These are phyloP conservation scores for Hevea brasiliensis DNA, from an alignment of 345 rosid species.

Conservation along the genomic window DNA sequence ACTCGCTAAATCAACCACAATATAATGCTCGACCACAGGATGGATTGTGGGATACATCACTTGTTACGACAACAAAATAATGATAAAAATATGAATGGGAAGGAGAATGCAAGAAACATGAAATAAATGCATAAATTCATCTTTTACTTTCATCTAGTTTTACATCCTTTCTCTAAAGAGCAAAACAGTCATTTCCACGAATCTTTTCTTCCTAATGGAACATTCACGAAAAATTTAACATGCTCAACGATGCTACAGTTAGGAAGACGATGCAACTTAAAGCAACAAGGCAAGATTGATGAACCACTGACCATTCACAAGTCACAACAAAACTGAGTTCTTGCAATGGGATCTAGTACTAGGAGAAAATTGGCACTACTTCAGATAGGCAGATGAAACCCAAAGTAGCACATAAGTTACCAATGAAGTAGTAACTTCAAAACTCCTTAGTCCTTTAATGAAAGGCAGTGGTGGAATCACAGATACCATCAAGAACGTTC, in stretches of 20 bases:
- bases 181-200: constrained; percentile 4
- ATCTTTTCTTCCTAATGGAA: constrained; percentile 1
- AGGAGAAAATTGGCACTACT: constrained; percentile 36
- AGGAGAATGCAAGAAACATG: not conserved
- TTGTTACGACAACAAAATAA: not conserved
- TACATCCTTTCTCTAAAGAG: constrained; percentile 6
- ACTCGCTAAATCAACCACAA: not conserved
- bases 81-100: not conserved
- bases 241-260: constrained; percentile 1
- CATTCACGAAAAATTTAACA: not conserved
- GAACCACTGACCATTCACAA: constrained; percentile 4
- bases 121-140: not conserved
- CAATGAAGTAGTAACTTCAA: constrained; percentile 81
- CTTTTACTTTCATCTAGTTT: not conserved
- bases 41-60: not conserved
- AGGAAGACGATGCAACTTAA: not conserved
- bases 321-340: constrained; percentile 15
- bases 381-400: constrained; percentile 73
- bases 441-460: constrained; percentile 72
- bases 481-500: constrained; percentile 93
- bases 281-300: constrained; percentile 1
- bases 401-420: constrained; percentile 78
- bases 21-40: not conserved
- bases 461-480: constrained; percentile 70
- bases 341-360: not conserved